Base-by-base conservation (phyloP, 306 rosid species). In the Fragaria nilgerrensis region DNA sequence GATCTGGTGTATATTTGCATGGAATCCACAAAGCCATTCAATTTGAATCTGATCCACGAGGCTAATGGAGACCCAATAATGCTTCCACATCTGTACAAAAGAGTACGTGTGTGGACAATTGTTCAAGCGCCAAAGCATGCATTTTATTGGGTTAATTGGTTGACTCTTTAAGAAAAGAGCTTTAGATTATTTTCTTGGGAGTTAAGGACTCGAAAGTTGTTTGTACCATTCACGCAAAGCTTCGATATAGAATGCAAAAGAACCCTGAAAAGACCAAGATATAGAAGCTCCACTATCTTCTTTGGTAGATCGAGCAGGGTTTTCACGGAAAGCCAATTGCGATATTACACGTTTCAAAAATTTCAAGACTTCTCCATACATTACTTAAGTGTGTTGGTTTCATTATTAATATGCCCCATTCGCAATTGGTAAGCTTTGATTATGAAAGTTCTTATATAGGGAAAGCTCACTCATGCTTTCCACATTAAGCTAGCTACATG, bases 141-240 rank as follows among this genome's bases (percentile, higher is more conserved):
- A 70, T 64, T 45, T 45, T 13, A 43, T 72, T 29, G 77, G 64
- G 71, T 82, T 64, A 9, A 15, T 23, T 74, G 41, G 9, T 36
- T 44, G 52, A 5, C 14, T 55, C 65, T 70, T 76, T 72, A 64
- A 59, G 19, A 77, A 82, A 82, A 56, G 52, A 41, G 49, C 56
- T 67, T 77, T 77, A 53, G 9, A 14, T 22, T 50, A 53, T 56
- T 89, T 89, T 80, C 90, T 91, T 89, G 85, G 77, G 68, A 32
- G 80, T 83, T 89, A 91, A 91, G 96, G 80, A 83, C 83, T 81
- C 41, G 23, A 84, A 86, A 87, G 82, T 64, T 55, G 45, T 68
- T 69, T 69, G 44, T 45, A 68, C 62, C 84, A 66, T 73, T 76
- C 15, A 41, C 45, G 75, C 78, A 71, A 72, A 72, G 74, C 61